These are phyloP conservation scores for Albizia julibrissin DNA, from an alignment of 306 rosid species.

Conservation along the genomic window DNA sequence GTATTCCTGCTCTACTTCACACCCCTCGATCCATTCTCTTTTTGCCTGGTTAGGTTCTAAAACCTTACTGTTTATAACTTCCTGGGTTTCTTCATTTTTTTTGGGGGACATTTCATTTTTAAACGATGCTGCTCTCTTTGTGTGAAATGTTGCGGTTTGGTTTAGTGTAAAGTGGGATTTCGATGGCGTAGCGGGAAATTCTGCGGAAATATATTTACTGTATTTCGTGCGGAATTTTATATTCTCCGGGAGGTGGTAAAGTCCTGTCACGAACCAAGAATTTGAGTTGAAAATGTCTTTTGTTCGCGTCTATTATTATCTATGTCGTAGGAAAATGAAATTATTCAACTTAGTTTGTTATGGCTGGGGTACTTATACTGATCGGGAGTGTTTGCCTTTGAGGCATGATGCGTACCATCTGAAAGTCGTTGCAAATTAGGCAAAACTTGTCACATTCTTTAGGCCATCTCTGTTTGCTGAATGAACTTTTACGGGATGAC, in stretches of 20 bases:
- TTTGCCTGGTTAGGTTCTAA: slow-evolving; percentile 38
- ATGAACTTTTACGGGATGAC: background rate
- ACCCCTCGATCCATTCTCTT: slow-evolving; percentile 34
- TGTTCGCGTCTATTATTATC: background rate
- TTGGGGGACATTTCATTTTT: background rate
- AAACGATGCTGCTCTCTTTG: background rate
- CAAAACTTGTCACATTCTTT: background rate
- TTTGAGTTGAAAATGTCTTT: background rate
- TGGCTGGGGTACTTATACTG: background rate
- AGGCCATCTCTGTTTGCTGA: background rate
- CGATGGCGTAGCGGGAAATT: background rate
- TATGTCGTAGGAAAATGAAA: background rate
- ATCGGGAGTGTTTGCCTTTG: background rate
- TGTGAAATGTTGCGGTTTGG: background rate
- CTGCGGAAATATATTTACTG: background rate
- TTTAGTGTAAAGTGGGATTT: background rate
- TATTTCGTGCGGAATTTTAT: background rate
- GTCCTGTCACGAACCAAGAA: background rate
- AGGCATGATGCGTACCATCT: background rate
- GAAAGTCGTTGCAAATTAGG: background rate
- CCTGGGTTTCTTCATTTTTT: background rate
- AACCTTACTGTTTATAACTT: background rate
- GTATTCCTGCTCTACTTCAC: slow-evolving; percentile 30
- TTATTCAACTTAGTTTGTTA: background rate
- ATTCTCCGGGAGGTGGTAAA: background rate